Evolutionary conservation across 108 stramenopile species (phyloP).

Genomic region (Stephanodiscus triporus): DNA sequence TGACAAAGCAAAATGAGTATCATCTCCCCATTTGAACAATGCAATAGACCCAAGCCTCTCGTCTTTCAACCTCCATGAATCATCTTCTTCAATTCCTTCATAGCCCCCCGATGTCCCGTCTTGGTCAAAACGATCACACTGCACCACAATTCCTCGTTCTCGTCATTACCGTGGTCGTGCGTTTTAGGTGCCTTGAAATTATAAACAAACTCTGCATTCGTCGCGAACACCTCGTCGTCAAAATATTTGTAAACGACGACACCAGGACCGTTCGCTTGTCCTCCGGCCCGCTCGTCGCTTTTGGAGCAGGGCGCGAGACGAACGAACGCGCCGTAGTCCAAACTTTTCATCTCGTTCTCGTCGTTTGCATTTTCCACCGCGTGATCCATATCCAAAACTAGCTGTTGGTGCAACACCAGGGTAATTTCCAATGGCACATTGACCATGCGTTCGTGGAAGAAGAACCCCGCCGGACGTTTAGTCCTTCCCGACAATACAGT

Average conservation of each 20-base stretch:
- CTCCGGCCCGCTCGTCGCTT: conserved; percentile 2
- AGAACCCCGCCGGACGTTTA: conserved; percentile 83
- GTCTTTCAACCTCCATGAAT: conserved; percentile 37
- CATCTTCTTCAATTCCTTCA: conserved; percentile 71
- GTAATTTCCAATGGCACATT: conserved; percentile 85
- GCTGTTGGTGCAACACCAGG: conserved; percentile 76
- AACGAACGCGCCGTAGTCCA: conserved; percentile 86
- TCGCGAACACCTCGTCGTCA: conserved; percentile 85
- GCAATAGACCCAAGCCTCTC: background rate
- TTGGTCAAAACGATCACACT: conserved; percentile 83
- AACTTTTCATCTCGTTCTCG: conserved; percentile 63
- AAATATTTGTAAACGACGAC: conserved; percentile 73
- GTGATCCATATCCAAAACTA: conserved; percentile 86
- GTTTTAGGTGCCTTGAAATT: conserved; percentile 64
- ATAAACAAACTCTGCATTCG: conserved; percentile 77
- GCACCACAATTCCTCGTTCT: conserved; percentile 26
- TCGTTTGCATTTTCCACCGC: conserved; percentile 71
- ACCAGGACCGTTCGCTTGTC: conserved; percentile 10
- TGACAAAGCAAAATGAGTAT: no score
- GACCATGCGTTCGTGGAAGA: conserved; percentile 84
- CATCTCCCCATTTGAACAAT: background rate
- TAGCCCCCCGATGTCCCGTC: conserved; percentile 77
- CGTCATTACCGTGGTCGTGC: conserved; percentile 66
- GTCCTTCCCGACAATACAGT: conserved; percentile 76
- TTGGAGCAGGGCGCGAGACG: conserved; percentile 67